Evolutionary conservation across 106 monocot species (phyloP), one percentile per base, ranked within the genome.

Genomic region (Cymbidium sinense): DNA sequence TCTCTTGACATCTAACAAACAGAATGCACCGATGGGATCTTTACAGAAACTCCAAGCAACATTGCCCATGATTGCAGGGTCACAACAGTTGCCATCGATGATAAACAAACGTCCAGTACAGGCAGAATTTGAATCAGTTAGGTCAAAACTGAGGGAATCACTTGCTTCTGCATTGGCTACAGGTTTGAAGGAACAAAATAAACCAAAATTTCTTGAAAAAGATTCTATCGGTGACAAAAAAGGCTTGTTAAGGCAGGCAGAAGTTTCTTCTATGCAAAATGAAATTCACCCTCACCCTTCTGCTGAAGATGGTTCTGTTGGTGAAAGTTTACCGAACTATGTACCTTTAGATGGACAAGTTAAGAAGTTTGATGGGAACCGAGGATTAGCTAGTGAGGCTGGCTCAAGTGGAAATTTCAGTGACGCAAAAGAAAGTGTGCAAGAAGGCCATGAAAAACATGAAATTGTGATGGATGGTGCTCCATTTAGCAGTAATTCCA

Each of bases 91-190:
- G 13, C 73, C 41, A 41, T 41, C 82, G 58, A 70, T 77, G 52
- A 79, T 79, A 25, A 86, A 85, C 70, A 95, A 88, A 70, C 78
- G 83, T 0, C 71, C 74, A 25, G 35, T 77, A 78, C 86, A 79
- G 30, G 34, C 77, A n/a, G 82, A 89, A 61, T 86, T 86, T 84
- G 91, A 89, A 81, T 80, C 79, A 29, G 89, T 95, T 36, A 95
- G 94, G 51, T 82, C 85, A 61, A 95, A 95, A 71, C 78, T 95
- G 54, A 85, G 91, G 73, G 91, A 89, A 64, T 95, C 94, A 12
- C 80, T 95, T 70, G 50, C 83, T 80, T 39, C 87, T 79, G 74
- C 94, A 34, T 82, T 99, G 58, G 73, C 81, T 43, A 51, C 89
- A 70, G 87, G 65, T 64, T 78, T 74, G 75, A 81, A 86, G 39